Conservation (phyloP, 768 basidiomycete genomes). For the Boletellus sp. region DNA sequence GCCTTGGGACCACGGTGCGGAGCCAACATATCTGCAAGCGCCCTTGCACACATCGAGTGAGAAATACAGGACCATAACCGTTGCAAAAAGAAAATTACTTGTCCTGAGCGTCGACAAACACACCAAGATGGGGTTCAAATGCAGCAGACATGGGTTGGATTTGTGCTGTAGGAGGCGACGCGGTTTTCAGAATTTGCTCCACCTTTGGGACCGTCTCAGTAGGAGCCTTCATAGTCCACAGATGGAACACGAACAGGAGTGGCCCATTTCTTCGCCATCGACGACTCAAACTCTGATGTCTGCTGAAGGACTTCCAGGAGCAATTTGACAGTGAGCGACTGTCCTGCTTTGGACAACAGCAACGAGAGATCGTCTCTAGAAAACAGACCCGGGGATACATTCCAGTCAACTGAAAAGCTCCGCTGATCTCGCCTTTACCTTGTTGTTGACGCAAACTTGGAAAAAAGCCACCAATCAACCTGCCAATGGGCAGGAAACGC, state of each 20-base stretch:
- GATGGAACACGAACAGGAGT: slow-evolving; percentile 50
- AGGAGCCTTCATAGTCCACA: background rate
- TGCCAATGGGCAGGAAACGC: slow-evolving; percentile 87
- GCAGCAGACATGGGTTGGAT: slow-evolving; percentile 75
- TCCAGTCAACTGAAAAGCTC: background rate
- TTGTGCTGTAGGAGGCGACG: slow-evolving; percentile 49
- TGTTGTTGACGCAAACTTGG: slow-evolving; percentile 89
- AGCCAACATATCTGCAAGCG: slow-evolving; percentile 86
- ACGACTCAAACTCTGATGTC: slow-evolving; percentile 82
- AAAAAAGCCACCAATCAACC: slow-evolving; percentile 75
- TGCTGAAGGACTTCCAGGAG: slow-evolving; percentile 85
- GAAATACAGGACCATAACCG: background rate
- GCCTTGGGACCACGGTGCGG: slow-evolving; percentile 64
- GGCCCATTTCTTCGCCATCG: slow-evolving; percentile 79
- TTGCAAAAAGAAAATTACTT: slow-evolving; percentile 54
- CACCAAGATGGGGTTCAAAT: slow-evolving; percentile 87
- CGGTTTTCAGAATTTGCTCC: slow-evolving; percentile 57
- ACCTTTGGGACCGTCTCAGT: slow-evolving; percentile 40
- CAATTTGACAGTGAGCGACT: slow-evolving; percentile 68
- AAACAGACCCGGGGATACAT: background rate
- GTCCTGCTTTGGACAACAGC: slow-evolving; percentile 73
- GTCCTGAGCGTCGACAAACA: slow-evolving; percentile 96
- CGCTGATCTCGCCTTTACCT: slow-evolving; percentile 43
- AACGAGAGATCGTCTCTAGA: slow-evolving; percentile 78
- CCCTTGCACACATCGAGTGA: slow-evolving; percentile 43